Evolutionary conservation across 1,139 yeast genomes (phyloP), one percentile per base, ranked within the genome.

Genomic region (Yamadazyma songkhlaensis): DNA sequence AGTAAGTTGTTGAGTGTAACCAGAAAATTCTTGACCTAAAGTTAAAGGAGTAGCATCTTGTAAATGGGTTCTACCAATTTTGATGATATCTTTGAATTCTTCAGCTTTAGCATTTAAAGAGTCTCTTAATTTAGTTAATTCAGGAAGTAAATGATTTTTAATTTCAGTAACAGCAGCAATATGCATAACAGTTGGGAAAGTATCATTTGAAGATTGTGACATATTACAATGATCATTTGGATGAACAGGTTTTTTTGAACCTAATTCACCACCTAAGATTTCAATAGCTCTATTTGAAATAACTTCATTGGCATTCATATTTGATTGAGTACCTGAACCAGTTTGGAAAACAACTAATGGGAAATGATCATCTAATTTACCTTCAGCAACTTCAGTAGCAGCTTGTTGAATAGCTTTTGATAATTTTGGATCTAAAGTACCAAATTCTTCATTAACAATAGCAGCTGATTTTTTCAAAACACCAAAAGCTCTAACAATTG

Each of bases 131-230:
- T 72, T 74, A 43, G 77, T 73, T 57, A 92, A 74, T 55, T 88
- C 85, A 25, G 98, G 98, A 39, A 92, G 54, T 61, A 94, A 75
- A 37, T 74, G 71, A 54, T 77, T 59, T 39, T 83, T 72, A 67
- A 92, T 86, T 70, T 92, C 96, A 36, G 85, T 77, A 44, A 90
- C 96, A 23, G 97, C 97, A 37, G 98, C 97, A 67, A 92, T 92
- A 72, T 92, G 98, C 98, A 92, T 92, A 42, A 92, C 98, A 25
- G 98, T 90, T 50, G 98, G 98, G 85, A 90, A 87, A 41, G 98
- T 92, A 67, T 92, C 98, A 64, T 92, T 92, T 34, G 97, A 88
- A 13, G 97, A 88, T 69, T 92, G 98, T 11, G 97, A 88, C 90
- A 89, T 92, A 76, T 92, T 92, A 57, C 92, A 95, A 67, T 92